Percentiles rank a stretch among this genome's conserved stretches.
Conservation (phyloP, 352 stramenopile species). For the Globisporangium lucens region DNA sequence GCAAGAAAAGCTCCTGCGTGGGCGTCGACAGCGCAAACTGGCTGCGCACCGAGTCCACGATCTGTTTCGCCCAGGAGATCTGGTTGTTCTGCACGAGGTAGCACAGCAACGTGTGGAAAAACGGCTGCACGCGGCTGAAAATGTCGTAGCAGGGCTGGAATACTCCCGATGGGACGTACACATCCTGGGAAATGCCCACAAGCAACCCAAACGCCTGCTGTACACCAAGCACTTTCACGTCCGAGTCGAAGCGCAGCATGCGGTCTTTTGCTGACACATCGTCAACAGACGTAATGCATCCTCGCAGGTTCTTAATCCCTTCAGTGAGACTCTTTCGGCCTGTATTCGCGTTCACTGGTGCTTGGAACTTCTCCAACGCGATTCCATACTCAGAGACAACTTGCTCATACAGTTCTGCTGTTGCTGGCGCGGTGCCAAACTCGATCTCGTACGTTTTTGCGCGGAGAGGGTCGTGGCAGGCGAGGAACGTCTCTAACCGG, state of each 20-base stretch:
- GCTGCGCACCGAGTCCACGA: conserved; percentile 43
- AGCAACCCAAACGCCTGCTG: conserved; percentile 69
- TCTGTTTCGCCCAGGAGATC: conserved; percentile 43
- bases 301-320: conserved; percentile 39
- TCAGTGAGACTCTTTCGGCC: conserved; percentile 29
- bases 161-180: conserved; percentile 68
- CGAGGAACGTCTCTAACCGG: conserved; percentile 62
- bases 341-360: conserved; percentile 13
- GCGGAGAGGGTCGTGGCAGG: conserved; percentile 77
- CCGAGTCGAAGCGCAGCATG: conserved; percentile 76
- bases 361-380: conserved; percentile 39
- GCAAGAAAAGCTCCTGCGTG: conserved; percentile 78
- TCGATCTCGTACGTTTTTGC: conserved; percentile 81
- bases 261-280: conserved; percentile 50
- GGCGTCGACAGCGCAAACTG: conserved; percentile 62
- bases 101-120: conserved; percentile 73
- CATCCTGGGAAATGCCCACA: conserved; percentile 74
- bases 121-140: conserved; percentile 72
- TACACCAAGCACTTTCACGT: conserved; percentile 68
- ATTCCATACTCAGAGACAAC: conserved; percentile 74
- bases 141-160: conserved; percentile 69
- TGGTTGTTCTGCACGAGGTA: conserved; percentile 70
- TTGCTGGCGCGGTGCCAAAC: conserved; percentile 60
- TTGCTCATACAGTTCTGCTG: conserved; percentile 66
- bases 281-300: conserved; percentile 59